Conservation (phyloP, 768 basidiomycete genomes). For the Mycena venus region DNA sequence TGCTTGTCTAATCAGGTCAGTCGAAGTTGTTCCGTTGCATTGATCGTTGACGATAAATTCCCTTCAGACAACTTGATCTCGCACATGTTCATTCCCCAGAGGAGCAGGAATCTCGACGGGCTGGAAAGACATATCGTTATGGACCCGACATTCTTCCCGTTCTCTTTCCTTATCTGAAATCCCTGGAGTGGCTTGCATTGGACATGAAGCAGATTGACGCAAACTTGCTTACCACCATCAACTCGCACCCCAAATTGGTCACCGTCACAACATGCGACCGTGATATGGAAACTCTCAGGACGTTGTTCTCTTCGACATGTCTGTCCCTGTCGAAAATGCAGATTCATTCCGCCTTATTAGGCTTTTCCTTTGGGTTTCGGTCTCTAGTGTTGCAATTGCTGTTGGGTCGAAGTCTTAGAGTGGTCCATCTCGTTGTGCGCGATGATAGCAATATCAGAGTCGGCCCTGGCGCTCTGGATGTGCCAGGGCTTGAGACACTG, state of each 20-base stretch:
- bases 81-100: not conserved
- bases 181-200: slow-evolving; percentile 16
- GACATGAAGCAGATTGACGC: not conserved
- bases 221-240: not conserved
- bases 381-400: too few relatives aligned
- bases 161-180: not conserved
- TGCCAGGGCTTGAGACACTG: slow-evolving; percentile 10
- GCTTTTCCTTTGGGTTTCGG: not conserved
- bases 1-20: not conserved
- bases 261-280: not conserved
- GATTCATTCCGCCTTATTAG: not conserved
- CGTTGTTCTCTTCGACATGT: not conserved
- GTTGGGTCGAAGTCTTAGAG: not conserved
- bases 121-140: not conserved
- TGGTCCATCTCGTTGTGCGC: not conserved
- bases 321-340: slow-evolving; percentile 1
- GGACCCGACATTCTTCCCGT: slow-evolving; percentile 2
- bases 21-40: not conserved
- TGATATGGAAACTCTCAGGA: not conserved
- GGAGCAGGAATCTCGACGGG: not conserved
- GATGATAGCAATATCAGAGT: not conserved
- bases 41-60: not conserved
- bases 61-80: slow-evolving; percentile 8
- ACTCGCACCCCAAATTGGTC: not conserved
- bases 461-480: not conserved